Evolutionary conservation across 129 eudicot genomes (phyloP), one percentile per base, ranked within the genome.

Genomic region (Flaveria bidentis): DNA sequence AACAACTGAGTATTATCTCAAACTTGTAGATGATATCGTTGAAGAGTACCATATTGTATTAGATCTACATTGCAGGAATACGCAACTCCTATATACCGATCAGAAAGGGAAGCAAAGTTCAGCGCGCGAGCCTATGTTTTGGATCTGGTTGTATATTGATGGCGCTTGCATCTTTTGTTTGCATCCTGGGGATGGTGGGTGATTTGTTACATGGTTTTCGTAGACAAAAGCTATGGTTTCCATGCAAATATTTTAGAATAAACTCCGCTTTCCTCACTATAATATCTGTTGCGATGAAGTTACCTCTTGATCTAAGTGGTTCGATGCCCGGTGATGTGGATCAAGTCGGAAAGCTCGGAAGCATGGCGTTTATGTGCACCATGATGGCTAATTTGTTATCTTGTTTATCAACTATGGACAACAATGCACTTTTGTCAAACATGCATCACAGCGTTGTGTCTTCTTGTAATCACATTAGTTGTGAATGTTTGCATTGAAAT

Each of bases 341-440:
- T 12, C 52, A 67, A 5, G 51, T 22, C 2, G 71, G 50, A 41
- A 67, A 67, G 71, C 51, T 67, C 52, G 71, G 71, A 67, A 67
- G 71, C 51, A 67, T 67, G 71, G 51, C 71, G 6, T 67, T 67
- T 20, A 39, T 67, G 52, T 67, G 71, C 71, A 41, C 30, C 71
- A 67, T 41, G 69, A 63, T 63, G 69, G 69, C 69, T 33, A 63
- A 63, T 7, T 1, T 63, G 2, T 36, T 63, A 10, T 53, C 71
- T n/a, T 17, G 15, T 42, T 42, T 67, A 42, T 51, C 71, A 17
- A 17, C 71, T 51, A 41, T 67, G 52, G 30, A 44, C 8, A 67
- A 51, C 71, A 17, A 67, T 6, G 30, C 18, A 9, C 71, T 67
- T 67, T 42, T 42, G 28, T 17, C 52, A 41, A 67, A 67, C 30